Percentiles rank a stretch among this genome's conserved stretches.
Evolutionary conservation across 768 basidiomycete genomes (phyloP).

Genomic region (Kwoniella sp.): DNA sequence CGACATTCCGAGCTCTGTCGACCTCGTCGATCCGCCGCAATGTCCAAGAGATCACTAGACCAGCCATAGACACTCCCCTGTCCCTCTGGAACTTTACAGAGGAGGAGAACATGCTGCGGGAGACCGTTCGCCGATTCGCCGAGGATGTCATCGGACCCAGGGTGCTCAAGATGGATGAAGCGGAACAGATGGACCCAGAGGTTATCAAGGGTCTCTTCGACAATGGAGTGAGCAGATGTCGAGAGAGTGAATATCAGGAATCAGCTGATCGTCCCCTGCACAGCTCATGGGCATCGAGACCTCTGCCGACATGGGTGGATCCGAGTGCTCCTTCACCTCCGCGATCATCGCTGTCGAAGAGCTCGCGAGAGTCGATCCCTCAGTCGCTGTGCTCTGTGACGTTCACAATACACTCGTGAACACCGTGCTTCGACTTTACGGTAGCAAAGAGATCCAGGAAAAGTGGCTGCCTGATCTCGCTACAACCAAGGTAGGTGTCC

Average conservation of each 20-base stretch:
- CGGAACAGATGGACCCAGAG: constrained; percentile 84
- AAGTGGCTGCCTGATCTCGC: constrained; percentile 85
- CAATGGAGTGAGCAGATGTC: constrained; percentile 71
- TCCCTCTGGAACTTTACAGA: constrained; percentile 78
- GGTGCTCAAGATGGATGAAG: constrained; percentile 97
- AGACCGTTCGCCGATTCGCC: constrained; percentile 85
- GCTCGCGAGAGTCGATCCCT: constrained; percentile 92
- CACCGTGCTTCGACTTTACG: constrained; percentile 86
- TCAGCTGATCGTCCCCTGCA: not conserved
- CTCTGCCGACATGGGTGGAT: constrained; percentile 75
- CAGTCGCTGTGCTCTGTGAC: constrained; percentile 93
- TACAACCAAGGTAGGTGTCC: constrained; percentile 66
- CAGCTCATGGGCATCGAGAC: constrained; percentile 99
- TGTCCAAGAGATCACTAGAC: constrained; percentile 41
- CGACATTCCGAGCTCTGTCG: constrained; percentile 21
- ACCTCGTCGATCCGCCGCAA: not conserved
- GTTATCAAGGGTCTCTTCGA: constrained; percentile 88
- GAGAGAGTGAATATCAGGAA: not conserved
- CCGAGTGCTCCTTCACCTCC: constrained; percentile 87
- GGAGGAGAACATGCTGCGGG: constrained; percentile 90
- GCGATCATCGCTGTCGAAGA: constrained; percentile 97
- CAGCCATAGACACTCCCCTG: constrained; percentile 48
- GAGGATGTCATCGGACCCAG: constrained; percentile 85
- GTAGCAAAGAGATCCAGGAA: constrained; percentile 77
- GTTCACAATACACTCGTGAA: constrained; percentile 99